Conservation (phyloP, 129 eudicot species). For the Glebionis coronaria region DNA sequence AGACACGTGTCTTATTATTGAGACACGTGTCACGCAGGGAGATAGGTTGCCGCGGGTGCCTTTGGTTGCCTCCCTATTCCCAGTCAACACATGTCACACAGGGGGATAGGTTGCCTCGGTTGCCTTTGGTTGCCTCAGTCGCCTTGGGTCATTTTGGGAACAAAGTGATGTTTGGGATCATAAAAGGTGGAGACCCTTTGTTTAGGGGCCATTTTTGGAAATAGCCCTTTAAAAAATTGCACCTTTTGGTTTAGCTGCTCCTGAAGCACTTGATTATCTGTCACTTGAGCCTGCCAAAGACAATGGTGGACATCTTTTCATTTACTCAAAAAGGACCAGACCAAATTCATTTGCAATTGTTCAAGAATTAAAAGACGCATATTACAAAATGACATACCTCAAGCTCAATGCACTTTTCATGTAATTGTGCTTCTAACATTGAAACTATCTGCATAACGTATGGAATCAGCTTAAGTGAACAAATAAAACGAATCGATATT, state of each 20-base stretch:
- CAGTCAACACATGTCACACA: too few relatives aligned
- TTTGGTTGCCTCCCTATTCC: too few relatives aligned
- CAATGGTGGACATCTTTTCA: constrained; percentile 8
- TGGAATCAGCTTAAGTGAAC: not conserved
- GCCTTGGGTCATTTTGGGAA: too few relatives aligned
- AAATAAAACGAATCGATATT: not conserved
- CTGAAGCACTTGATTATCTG: constrained; percentile 69
- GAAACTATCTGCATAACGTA: not conserved
- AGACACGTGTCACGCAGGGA: too few relatives aligned
- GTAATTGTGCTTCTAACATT: constrained; percentile 13
- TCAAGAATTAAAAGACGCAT: constrained; percentile 1
- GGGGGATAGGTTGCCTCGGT: too few relatives aligned
- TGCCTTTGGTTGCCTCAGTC: too few relatives aligned
- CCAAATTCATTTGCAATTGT: not conserved
- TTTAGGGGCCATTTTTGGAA: too few relatives aligned
- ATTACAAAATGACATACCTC: constrained; percentile 10
- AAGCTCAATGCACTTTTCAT: not conserved
- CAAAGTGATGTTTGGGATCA: too few relatives aligned
- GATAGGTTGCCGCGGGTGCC: too few relatives aligned
- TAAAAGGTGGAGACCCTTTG: too few relatives aligned
- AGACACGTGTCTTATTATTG: too few relatives aligned
- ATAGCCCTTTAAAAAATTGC: not conserved
- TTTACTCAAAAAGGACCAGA: constrained; percentile 11
- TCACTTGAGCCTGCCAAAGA: constrained; percentile 58
- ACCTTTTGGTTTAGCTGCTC: constrained; percentile 82